Evolutionary conservation across 2,329 filamentous ascomycete genomes (phyloP).

Genomic region (Botrytis cinerea): DNA sequence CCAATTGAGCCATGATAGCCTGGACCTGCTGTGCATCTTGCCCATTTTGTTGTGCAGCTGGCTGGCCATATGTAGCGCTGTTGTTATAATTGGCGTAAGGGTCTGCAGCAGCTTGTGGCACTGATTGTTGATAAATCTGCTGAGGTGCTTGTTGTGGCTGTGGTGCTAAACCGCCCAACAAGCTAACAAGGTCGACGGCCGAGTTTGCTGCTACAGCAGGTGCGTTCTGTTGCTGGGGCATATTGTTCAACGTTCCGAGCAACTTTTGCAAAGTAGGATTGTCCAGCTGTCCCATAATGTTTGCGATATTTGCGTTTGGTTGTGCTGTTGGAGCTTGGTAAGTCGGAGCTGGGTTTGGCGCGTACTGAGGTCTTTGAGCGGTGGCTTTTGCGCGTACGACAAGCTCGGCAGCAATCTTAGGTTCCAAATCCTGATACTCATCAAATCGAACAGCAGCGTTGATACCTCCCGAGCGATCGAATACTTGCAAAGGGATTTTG

Average conservation of each 20-base stretch:
- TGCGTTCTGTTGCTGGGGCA: constrained; percentile 33
- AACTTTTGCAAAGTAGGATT: constrained; percentile 70
- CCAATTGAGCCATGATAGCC: constrained; percentile 74
- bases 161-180: constrained; percentile 39
- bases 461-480: constrained; percentile 74
- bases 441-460: constrained; percentile 76
- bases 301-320: constrained; percentile 57
- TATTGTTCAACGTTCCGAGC: constrained; percentile 55
- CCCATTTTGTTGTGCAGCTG: constrained; percentile 34
- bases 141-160: constrained; percentile 33
- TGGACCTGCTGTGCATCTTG: constrained; percentile 59
- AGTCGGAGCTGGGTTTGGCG: constrained; percentile 32
- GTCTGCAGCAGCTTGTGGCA: constrained; percentile 29
- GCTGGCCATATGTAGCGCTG: not conserved
- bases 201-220: constrained; percentile 42
- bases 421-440: constrained; percentile 82
- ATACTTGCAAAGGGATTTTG: constrained; percentile 80
- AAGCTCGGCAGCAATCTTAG: constrained; percentile 75
- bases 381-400: constrained; percentile 69
- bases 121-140: constrained; percentile 32
- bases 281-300: constrained; percentile 68
- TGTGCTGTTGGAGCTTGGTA: constrained; percentile 43
- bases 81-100: constrained; percentile 20
- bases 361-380: constrained; percentile 41
- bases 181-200: constrained; percentile 39